Evolutionary conservation across 805 yeast genomes (phyloP).

Genomic region (Yamadazyma sp.): DNA sequence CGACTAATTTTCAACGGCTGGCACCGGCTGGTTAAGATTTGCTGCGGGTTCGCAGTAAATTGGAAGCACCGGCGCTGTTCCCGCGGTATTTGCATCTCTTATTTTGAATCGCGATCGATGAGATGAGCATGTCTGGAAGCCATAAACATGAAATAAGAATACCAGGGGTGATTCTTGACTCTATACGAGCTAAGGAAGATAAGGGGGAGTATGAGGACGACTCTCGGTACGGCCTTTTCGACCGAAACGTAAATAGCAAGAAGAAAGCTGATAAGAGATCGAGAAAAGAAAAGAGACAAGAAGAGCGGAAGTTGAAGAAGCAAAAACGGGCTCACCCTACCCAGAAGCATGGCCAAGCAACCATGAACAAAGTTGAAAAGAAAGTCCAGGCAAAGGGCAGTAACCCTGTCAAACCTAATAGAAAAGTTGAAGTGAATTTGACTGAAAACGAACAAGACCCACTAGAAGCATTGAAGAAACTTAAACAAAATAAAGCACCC

Average conservation of each 20-base stretch:
- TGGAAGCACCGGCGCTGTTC: no score
- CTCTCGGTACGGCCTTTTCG: slow-evolving; percentile 6
- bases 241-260: slow-evolving; percentile 9
- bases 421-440: not conserved
- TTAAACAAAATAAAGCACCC: slow-evolving; percentile 16
- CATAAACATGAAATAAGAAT: slow-evolving; percentile 49
- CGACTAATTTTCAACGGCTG: not conserved
- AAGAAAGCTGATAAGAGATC: slow-evolving; percentile 19
- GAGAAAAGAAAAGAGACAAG: slow-evolving; percentile 37
- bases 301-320: slow-evolving; percentile 32
- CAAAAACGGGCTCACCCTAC: slow-evolving; percentile 23
- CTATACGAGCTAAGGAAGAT: slow-evolving; percentile 43
- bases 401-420: not conserved
- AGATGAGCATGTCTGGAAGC: slow-evolving; percentile 3
- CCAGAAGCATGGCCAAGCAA: no score
- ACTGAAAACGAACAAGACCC: slow-evolving; percentile 18
- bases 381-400: no score
- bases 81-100: no score
- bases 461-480: slow-evolving; percentile 19
- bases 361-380: no score
- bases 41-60: no score
- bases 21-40: no score
- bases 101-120: slow-evolving; percentile 5
- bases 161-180: slow-evolving; percentile 56
- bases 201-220: slow-evolving; percentile 45